Evolutionary conservation across 139 green algal genomes (phyloP), one percentile per base, ranked within the genome.

Genomic region (Picochlorum sp.): DNA sequence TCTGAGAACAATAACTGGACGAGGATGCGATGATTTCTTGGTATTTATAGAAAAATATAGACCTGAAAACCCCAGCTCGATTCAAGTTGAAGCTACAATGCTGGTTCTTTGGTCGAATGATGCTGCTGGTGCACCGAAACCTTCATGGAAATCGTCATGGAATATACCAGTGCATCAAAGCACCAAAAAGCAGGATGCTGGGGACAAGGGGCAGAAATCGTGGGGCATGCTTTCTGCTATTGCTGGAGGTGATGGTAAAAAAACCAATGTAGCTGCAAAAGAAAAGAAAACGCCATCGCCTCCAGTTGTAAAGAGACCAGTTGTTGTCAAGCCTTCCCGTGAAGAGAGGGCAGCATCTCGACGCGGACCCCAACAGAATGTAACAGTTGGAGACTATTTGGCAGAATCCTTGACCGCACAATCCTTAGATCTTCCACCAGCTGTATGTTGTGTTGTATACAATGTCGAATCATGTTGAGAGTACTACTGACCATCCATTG

Each of bases 361-460:
- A 34, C 21, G 4, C 20, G 20, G 10, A 11, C 0, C 23, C 8
- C 13, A 59, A 59, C n/a, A 38, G n/a, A 59, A 34, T 59, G 47
- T 54, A 13, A 54, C 47, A 1, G 57, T 82, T 20, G 76, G 72
- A 4, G 77, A 80, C 45, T 62, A 72, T 13, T 57, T 85, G 18
- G 72, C 75, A 13, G 79, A 88, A 26, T 84, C 81, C 1, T 62
- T 92, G 37, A 85, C 81, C 13, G 85, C 86, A 0, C 81, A 88
- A 57, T 92, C 85, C 4, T 73, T 92, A 15, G 86, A 92, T 73
- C 72, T 92, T 44, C 83, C 86, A 0, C 86, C 84, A 23, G 67
- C 70, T 37, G 31, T 41, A 41, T 41, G 34, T 41, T 41, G 34
- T 11, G 2, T 13, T 13, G 34, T 41, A 41, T 41, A 11, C 50